Conservation (phyloP, 441 rosid species). For the Adansonia gregorii region DNA sequence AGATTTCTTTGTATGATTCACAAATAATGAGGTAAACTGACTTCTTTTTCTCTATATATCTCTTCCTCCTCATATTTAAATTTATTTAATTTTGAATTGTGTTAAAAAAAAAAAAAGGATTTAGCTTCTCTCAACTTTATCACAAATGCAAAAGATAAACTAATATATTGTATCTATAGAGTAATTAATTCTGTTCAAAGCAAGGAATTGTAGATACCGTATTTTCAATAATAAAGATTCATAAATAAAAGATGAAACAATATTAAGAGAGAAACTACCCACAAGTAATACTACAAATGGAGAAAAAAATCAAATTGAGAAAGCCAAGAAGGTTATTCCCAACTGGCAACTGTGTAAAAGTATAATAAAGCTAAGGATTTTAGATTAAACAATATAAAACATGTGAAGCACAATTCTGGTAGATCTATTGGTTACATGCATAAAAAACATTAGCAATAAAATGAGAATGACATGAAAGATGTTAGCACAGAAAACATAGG, state of each 20-base stretch:
- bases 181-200: neutral
- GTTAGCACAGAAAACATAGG: neutral
- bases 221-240: constrained; percentile 3
- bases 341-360: neutral
- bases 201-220: too few species aligned
- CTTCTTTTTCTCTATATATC: neutral
- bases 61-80: neutral
- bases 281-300: neutral
- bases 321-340: neutral
- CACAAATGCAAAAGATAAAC: constrained; percentile 4
- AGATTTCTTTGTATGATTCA: constrained; percentile 6
- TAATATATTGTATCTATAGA: neutral
- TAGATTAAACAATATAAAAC: constrained; percentile 8
- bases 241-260: neutral
- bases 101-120: neutral
- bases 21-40: neutral
- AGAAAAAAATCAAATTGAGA: neutral
- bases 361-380: neutral
- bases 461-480: neutral
- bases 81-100: neutral
- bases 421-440: neutral
- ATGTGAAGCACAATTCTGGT: neutral
- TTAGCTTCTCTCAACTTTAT: constrained; percentile 8
- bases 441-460: constrained; percentile 4
- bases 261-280: neutral